Percentiles rank a stretch among this genome's conserved stretches.
phyloP scores from a whole-genome alignment of 805 yeast genomes.

The Millerago galiae region DNA sequence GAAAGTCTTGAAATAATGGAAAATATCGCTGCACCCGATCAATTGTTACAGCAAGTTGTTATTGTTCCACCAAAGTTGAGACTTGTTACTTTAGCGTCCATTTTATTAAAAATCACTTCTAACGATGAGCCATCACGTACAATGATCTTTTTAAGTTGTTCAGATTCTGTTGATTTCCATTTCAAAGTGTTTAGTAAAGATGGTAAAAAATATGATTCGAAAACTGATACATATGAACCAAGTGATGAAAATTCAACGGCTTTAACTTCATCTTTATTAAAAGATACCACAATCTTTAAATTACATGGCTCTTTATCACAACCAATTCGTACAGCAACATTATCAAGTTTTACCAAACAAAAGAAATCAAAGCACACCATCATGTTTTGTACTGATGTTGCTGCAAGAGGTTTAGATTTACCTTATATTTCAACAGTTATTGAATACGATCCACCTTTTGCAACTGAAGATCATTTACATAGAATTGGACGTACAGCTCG shows the following conservation, averaged over 20 bases:
- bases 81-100: constrained; percentile 70
- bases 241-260: constrained; percentile 31
- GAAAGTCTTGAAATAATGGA: constrained; percentile 24
- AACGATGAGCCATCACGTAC: constrained; percentile 41
- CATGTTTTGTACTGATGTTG: constrained; percentile 94
- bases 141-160: constrained; percentile 85
- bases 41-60: constrained; percentile 70
- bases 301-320: constrained; percentile 91
- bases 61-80: constrained; percentile 91
- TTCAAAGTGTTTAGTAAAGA: constrained; percentile 63
- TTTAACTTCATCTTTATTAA: constrained; percentile 47
- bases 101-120: constrained; percentile 44
- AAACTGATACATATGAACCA: constrained; percentile 27
- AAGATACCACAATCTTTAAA: constrained; percentile 48
- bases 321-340: constrained; percentile 71
- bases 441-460: constrained; percentile 93
- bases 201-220: constrained; percentile 36
- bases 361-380: constrained; percentile 50
- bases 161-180: constrained; percentile 96
- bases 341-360: constrained; percentile 32
- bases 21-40: constrained; percentile 72
- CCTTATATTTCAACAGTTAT: constrained; percentile 81
- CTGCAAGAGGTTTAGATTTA: constrained; percentile 92
- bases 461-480: constrained; percentile 91
- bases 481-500: constrained; percentile 98